These are phyloP conservation scores for Angomonas deanei DNA, from an alignment of 208 protist genomes.

Conservation along the genomic window DNA sequence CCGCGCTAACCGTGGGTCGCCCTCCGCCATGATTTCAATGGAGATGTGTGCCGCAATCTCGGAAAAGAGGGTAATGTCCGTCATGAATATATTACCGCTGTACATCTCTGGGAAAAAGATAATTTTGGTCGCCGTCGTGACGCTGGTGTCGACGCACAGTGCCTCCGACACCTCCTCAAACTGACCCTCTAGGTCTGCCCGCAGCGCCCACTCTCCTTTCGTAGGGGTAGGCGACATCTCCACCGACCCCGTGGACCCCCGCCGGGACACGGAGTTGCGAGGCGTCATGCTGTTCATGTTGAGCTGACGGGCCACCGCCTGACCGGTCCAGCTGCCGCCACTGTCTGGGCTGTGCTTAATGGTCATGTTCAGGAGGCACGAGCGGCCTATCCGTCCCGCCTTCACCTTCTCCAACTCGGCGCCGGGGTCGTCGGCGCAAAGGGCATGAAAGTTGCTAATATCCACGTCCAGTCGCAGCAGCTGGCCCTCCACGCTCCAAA, in stretches of 20 bases:
- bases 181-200: neutral
- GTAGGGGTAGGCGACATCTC: neutral
- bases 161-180: neutral
- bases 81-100: neutral
- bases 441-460: neutral
- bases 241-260: neutral
- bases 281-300: neutral
- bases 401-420: neutral
- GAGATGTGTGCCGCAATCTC: neutral
- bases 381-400: neutral
- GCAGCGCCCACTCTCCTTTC: constrained; percentile 3
- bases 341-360: neutral
- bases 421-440: neutral
- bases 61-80: neutral
- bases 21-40: neutral
- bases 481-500: neutral
- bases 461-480: neutral
- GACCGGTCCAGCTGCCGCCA: neutral
- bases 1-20: neutral
- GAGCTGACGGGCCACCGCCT: neutral
- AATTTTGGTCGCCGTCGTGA: neutral
- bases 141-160: neutral
- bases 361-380: neutral
- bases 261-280: neutral
- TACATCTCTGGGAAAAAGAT: neutral